These are phyloP conservation scores for Penicillium sp. DNA, from an alignment of 2,329 filamentous ascomycete species.

Conservation along the genomic window DNA sequence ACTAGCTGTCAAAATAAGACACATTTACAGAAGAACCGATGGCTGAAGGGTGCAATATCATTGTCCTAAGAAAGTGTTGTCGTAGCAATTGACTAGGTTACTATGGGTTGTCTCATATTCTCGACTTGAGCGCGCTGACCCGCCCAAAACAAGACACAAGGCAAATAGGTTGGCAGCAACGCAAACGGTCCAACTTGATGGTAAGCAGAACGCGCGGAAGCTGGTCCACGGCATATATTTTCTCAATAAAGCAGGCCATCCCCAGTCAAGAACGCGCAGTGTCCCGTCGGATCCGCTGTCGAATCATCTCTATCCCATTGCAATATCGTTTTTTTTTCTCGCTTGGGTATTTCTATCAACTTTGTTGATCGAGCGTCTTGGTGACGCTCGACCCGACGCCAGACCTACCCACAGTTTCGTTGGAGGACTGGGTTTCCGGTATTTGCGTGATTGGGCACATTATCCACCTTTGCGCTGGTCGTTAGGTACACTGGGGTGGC, in stretches of 20 bases:
- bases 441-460: neutral
- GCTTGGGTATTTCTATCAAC: conserved; percentile 20
- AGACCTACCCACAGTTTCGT: conserved; percentile 9
- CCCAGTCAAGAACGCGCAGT: neutral
- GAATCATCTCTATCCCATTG: conserved; percentile 4
- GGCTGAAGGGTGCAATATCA: neutral
- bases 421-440: neutral
- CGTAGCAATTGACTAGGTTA: conserved; percentile 7
- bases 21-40: neutral
- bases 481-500: conserved; percentile 11
- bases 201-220: neutral
- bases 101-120: neutral
- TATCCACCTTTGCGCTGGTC: conserved; percentile 29
- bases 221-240: conserved; percentile 2
- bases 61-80: conserved; percentile 1
- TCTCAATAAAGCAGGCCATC: neutral
- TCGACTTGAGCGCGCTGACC: neutral
- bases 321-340: conserved; percentile 1
- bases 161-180: conserved; percentile 1
- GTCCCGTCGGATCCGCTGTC: neutral
- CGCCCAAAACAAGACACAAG: neutral
- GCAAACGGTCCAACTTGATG: neutral
- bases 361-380: conserved; percentile 8
- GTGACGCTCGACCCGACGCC: conserved; percentile 56
- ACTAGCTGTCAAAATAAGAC: neutral